Percentiles rank a stretch among this genome's conserved stretches.
phyloP scores from a whole-genome alignment of 2,329 filamentous ascomycete genomes.

The Colletotrichum gloeosporioides region DNA sequence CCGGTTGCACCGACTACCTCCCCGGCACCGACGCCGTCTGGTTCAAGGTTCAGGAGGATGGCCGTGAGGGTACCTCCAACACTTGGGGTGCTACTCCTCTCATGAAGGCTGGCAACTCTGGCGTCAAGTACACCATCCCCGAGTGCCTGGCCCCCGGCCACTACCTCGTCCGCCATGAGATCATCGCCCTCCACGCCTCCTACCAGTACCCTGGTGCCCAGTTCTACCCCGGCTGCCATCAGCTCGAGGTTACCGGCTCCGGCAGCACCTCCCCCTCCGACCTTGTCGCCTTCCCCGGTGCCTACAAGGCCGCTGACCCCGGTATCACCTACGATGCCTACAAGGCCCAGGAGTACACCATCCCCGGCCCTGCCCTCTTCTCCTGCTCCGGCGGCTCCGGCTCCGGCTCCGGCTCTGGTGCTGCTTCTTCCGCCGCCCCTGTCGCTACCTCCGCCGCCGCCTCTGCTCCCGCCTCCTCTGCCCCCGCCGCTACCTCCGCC shows the following conservation, averaged over 20 bases:
- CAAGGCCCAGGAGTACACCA: conserved; percentile 46
- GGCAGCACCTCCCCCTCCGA: conserved; percentile 42
- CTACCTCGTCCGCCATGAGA: conserved; percentile 60
- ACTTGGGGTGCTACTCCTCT: conserved; percentile 52
- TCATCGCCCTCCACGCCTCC: conserved; percentile 52
- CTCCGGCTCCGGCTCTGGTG: conserved; percentile 3
- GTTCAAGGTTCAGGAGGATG: conserved; percentile 60
- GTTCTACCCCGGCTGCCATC: conserved; percentile 60
- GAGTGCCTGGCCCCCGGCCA: conserved; percentile 51
- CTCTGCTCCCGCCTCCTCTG: neutral
- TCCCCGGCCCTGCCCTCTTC: conserved; percentile 54
- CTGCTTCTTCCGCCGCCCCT: neutral
- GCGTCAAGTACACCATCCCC: conserved; percentile 53
- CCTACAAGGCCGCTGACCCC: conserved; percentile 46
- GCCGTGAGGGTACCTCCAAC: conserved; percentile 52
- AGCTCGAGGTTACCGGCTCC: conserved; percentile 52
- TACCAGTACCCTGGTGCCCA: conserved; percentile 54
- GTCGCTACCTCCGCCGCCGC: neutral
- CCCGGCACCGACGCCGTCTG: conserved; percentile 54
- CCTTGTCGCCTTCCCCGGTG: conserved; percentile 53
- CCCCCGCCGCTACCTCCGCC: neutral
- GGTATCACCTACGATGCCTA: conserved; percentile 56
- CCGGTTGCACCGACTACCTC: conserved; percentile 53
- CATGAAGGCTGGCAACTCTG: conserved; percentile 46
- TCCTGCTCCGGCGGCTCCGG: conserved; percentile 39